Percentiles rank a stretch among this genome's conserved stretches.
Evolutionary conservation across 2,329 filamentous ascomycete species (phyloP).

Genomic region (Dactylellina drechsleri): DNA sequence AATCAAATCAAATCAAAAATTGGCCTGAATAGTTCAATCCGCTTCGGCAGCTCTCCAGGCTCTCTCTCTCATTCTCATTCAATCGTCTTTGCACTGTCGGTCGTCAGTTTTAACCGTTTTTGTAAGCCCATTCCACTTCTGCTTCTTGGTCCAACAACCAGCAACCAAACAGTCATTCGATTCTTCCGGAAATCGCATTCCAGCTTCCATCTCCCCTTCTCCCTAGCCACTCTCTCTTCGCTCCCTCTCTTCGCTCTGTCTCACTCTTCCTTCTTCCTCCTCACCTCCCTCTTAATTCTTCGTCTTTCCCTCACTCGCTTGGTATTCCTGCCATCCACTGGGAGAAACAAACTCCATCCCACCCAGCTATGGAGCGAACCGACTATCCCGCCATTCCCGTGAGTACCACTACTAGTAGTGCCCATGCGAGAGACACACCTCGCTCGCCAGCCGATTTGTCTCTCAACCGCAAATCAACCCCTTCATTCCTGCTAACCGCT

Average conservation of each 20-base stretch:
- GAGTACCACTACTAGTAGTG: conserved; percentile 62
- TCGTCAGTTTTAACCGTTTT: too few species aligned
- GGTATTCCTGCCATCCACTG: background rate
- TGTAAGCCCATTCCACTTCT: too few species aligned
- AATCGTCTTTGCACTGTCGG: too few species aligned
- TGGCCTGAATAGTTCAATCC: too few species aligned
- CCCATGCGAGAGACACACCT: conserved; percentile 27
- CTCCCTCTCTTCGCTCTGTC: background rate
- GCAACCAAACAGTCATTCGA: conserved; percentile 17
- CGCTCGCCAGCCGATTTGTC: background rate
- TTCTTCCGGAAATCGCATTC: conserved; percentile 43
- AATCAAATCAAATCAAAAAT: too few species aligned
- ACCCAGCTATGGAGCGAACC: conserved; percentile 68
- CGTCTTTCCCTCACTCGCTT: background rate
- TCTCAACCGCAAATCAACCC: conserved; percentile 29
- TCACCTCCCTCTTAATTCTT: background rate
- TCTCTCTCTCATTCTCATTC: too few species aligned
- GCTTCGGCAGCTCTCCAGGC: too few species aligned
- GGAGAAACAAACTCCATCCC: background rate
- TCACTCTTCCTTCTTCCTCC: conserved; percentile 7
- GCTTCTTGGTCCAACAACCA: too few species aligned
- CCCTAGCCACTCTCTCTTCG: conserved; percentile 7
- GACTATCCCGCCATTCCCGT: conserved; percentile 97
- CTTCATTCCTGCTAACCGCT: conserved; percentile 24
- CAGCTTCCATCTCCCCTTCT: conserved; percentile 38